Conservation (phyloP, 78 protist genomes). For the slime mould (Dictyostelium discoideum) region DNA sequence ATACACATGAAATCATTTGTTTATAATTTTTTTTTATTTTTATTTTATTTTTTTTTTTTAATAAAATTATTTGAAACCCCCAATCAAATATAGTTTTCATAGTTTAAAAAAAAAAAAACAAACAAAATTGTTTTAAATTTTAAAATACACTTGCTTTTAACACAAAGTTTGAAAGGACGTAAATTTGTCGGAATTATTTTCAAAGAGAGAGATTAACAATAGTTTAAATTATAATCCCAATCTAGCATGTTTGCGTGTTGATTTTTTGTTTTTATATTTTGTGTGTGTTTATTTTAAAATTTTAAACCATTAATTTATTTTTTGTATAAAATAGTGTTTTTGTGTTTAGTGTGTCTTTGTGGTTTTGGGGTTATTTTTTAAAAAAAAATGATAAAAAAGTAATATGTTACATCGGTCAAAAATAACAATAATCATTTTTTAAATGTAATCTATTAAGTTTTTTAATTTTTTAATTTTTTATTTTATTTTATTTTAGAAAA, state of each 20-base stretch:
- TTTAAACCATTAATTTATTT: not conserved
- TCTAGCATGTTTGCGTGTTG: not conserved
- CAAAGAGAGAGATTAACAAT: conserved; percentile 13
- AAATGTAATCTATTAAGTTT: not conserved
- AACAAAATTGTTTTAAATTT: not conserved
- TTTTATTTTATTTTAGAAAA: not conserved
- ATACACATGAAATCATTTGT: not conserved
- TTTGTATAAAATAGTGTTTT: not conserved
- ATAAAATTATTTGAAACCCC: not conserved
- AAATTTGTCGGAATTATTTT: conserved; percentile 3
- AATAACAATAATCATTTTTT: conserved; percentile 4
- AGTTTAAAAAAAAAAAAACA: not conserved
- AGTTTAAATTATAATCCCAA: not conserved
- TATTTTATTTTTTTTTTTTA: too few relatives aligned
- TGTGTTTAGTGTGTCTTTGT: not conserved
- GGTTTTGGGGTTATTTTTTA: not conserved
- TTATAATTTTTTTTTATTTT: not conserved
- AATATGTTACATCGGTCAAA: not conserved
- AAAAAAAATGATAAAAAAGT: not conserved
- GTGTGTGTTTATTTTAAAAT: not conserved
- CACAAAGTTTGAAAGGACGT: not conserved
- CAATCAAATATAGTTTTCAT: not conserved
- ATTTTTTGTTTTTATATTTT: not conserved
- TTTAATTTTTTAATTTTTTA: not conserved
- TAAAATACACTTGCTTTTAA: not conserved